Evolutionary conservation across 2,329 filamentous ascomycete species (phyloP).

Genomic region (Microsporum canis): DNA sequence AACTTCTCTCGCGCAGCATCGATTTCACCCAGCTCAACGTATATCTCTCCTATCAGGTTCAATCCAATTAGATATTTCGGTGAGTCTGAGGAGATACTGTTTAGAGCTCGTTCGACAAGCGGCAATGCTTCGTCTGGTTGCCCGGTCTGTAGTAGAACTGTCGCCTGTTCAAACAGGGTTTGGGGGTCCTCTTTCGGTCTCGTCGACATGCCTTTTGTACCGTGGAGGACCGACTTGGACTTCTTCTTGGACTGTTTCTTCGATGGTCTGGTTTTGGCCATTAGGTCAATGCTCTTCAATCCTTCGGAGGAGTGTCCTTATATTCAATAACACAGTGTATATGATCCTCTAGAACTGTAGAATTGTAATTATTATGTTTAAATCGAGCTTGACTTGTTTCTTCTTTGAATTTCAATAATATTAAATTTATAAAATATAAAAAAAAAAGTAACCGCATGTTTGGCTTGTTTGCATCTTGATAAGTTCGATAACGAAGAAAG

Average conservation of each 20-base stretch:
- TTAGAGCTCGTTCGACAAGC: conserved; percentile 43
- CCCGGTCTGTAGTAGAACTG: conserved; percentile 46
- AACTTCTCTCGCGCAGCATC: conserved; percentile 65
- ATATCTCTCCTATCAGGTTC: conserved; percentile 69
- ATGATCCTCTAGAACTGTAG: not conserved
- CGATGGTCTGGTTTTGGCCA: conserved; percentile 44
- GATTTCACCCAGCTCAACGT: conserved; percentile 70
- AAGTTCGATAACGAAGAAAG: not conserved
- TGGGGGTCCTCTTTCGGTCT: conserved; percentile 42
- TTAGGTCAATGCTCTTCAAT: conserved; percentile 18
- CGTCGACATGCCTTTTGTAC: conserved; percentile 26
- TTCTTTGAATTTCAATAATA: not conserved
- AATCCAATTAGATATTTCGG: conserved; percentile 46
- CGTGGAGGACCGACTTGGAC: conserved; percentile 35
- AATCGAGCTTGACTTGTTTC: not conserved
- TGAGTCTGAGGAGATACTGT: conserved; percentile 24
- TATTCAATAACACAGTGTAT: not conserved
- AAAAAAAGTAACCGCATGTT: not conserved
- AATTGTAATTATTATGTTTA: not conserved
- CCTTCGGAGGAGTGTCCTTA: not conserved
- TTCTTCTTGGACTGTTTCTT: conserved; percentile 34
- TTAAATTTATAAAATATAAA: not conserved
- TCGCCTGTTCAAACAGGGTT: conserved; percentile 46
- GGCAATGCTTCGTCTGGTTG: conserved; percentile 47
- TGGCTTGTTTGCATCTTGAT: conserved; percentile 1